phyloP scores from a whole-genome alignment of 2,329 filamentous ascomycete species.

The Aspergillus uvarum region DNA sequence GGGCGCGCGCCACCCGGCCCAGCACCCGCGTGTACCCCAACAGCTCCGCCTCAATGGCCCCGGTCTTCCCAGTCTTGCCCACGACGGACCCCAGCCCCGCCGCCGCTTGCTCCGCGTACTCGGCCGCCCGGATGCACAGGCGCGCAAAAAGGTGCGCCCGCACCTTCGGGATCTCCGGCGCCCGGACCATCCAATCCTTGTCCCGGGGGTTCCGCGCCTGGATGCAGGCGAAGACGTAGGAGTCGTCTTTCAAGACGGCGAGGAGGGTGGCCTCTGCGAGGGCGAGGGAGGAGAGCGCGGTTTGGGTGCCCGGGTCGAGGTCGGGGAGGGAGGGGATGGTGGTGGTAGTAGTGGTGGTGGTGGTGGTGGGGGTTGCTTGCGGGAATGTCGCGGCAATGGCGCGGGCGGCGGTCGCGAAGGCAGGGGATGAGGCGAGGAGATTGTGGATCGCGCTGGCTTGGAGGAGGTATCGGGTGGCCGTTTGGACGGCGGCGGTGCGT shows the following conservation, averaged over 20 bases:
- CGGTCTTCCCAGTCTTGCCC: conserved; percentile 23
- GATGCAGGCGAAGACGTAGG: conserved; percentile 78
- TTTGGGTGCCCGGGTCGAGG: conserved; percentile 46
- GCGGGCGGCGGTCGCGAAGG: conserved; percentile 32
- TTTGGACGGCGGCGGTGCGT: conserved; percentile 66
- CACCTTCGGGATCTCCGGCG: conserved; percentile 83
- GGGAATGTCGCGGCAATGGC: conserved; percentile 45
- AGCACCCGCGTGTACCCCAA: conserved; percentile 75
- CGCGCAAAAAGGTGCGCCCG: conserved; percentile 84
- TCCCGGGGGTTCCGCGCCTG: conserved; percentile 79
- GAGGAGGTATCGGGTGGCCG: conserved; percentile 74
- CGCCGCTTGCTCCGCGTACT: conserved; percentile 75
- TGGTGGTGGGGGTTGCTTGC: conserved; percentile 23
- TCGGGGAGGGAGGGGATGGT: conserved; percentile 39
- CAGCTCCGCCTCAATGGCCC: conserved; percentile 61
- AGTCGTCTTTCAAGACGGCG: conserved; percentile 90
- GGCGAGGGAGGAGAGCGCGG: conserved; percentile 56
- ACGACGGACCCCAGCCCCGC: conserved; percentile 49
- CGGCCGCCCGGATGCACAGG: conserved; percentile 80
- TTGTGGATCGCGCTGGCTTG: conserved; percentile 76
- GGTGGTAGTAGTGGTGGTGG: neutral
- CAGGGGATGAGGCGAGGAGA: conserved; percentile 62
- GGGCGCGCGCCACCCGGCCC: conserved; percentile 71
- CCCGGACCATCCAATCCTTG: conserved; percentile 95
- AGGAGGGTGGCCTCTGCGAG: conserved; percentile 87